phyloP scores from a whole-genome alignment of 805 yeast species.

The Yamadazyma takamatsuzukensis region DNA sequence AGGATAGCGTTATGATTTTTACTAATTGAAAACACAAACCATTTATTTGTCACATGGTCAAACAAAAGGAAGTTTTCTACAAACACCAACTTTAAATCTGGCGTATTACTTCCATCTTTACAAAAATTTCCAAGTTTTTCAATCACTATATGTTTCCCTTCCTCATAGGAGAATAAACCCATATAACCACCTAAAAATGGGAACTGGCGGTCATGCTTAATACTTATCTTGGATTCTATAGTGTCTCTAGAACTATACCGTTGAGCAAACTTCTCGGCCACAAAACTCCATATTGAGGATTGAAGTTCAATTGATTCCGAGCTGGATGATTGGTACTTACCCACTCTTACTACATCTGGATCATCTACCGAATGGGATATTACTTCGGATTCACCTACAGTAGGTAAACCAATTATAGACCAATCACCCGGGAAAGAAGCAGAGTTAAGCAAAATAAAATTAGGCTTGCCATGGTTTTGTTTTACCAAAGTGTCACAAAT shows the following conservation, averaged over 20 bases:
- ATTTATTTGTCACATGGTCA: conserved; percentile 42
- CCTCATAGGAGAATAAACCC: conserved; percentile 87
- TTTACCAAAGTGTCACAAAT: conserved; percentile 47
- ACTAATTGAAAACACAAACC: conserved; percentile 52
- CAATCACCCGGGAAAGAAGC: conserved; percentile 84
- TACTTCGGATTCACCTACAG: conserved; percentile 37
- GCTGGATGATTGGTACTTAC: conserved; percentile 23
- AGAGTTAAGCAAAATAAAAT: conserved; percentile 66
- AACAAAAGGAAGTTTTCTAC: conserved; percentile 61
- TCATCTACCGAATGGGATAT: conserved; percentile 61
- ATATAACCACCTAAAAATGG: conserved; percentile 92
- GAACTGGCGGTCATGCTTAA: conserved; percentile 29
- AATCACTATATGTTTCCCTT: conserved; percentile 52
- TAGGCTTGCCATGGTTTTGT: conserved; percentile 20
- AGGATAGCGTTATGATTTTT: conserved; percentile 25
- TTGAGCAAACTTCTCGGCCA: conserved; percentile 47
- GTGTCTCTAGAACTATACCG: conserved; percentile 27
- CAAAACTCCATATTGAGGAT: conserved; percentile 44
- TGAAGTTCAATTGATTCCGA: conserved; percentile 3
- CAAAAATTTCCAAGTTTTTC: conserved; percentile 33
- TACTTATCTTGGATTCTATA: conserved; percentile 17
- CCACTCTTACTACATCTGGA: conserved; percentile 17
- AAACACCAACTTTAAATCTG: conserved; percentile 74
- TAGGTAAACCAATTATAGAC: conserved; percentile 80
- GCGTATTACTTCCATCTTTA: conserved; percentile 35